Evolutionary conservation across 768 basidiomycete species (phyloP), one percentile per base, ranked within the genome.

Genomic region (Artomyces pyxidatus): DNA sequence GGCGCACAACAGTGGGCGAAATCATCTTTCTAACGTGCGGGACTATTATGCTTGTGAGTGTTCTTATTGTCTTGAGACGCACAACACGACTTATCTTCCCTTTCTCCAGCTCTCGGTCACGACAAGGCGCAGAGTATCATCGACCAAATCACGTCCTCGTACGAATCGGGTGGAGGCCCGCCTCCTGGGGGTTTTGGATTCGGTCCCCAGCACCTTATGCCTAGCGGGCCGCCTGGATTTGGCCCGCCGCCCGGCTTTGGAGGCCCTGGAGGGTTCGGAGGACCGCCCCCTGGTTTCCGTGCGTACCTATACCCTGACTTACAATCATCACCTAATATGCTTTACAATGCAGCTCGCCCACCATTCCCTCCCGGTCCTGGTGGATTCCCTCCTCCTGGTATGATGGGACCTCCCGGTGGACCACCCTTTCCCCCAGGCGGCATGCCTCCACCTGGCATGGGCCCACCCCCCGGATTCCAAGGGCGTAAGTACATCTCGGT

Each of bases 61-160:
- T 16, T 28, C 32, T 8, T 17, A 32, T 26, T 47, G 25, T 1
- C 22, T n/a, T 16, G 17, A 4, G 11, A 0, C 25, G 9, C n/a
- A 21, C 39, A 12, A 17, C 17, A 23, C 47, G 32, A 22, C 35
- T 52, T 56, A 27, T 65, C 27, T 28, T 48, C 56, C 12, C 48
- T 42, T 38, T 19, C 29, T 38, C 14, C 58, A 89, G 87, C 87
- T 2, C 78, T 90, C 48, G 87, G 87, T 48, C 92, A 97, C 68
- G 94, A 98, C 76, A 95, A 95, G 67, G 94, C 95, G 16, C 96
- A 99, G 67, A 91, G 72, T 59, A 92, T 98, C 64, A 98, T 99
- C 64, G 95, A 99, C 77, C 90, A 95, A 67, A 98, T 99, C 67
- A 94, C 92, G 30, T 83, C 87, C 19, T 83, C 88, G 22, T 96